Evolutionary conservation across 73 alveolate genomes (phyloP).

Genomic region (Tetrahymena borealis): DNA sequence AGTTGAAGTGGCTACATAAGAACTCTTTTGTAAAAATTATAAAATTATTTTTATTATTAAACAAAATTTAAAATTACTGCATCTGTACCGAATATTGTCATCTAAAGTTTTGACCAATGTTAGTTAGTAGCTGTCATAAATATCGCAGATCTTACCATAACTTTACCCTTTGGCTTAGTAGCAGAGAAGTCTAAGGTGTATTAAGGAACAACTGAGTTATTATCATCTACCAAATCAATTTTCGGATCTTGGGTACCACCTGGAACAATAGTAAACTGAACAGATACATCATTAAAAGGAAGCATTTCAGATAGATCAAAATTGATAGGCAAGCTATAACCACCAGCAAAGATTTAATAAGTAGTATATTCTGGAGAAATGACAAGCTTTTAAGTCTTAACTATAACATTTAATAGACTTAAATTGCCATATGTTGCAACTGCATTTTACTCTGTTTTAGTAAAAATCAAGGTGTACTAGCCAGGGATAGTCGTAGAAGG

Average conservation of each 20-base stretch:
- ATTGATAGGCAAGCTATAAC: background rate
- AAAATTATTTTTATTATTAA: background rate
- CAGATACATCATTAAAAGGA: background rate
- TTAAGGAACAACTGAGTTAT: background rate
- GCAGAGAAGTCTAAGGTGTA: background rate
- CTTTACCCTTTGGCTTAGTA: background rate
- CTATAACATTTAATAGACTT: background rate
- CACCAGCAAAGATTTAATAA: background rate
- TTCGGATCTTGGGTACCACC: background rate
- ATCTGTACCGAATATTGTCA: background rate
- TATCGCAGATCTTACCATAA: background rate
- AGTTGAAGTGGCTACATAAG: background rate
- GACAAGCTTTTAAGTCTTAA: background rate
- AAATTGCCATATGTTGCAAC: background rate
- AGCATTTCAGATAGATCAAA: background rate
- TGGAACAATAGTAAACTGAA: background rate
- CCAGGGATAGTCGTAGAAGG: background rate
- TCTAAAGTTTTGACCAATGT: background rate
- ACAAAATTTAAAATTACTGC: background rate
- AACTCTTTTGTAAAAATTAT: background rate
- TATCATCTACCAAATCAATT: background rate
- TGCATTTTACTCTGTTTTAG: background rate
- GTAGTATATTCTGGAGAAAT: background rate
- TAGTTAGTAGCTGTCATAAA: background rate
- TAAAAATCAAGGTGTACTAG: background rate